Conservation (phyloP, 176 grass and related monocot species). For the Lolium perenne region DNA sequence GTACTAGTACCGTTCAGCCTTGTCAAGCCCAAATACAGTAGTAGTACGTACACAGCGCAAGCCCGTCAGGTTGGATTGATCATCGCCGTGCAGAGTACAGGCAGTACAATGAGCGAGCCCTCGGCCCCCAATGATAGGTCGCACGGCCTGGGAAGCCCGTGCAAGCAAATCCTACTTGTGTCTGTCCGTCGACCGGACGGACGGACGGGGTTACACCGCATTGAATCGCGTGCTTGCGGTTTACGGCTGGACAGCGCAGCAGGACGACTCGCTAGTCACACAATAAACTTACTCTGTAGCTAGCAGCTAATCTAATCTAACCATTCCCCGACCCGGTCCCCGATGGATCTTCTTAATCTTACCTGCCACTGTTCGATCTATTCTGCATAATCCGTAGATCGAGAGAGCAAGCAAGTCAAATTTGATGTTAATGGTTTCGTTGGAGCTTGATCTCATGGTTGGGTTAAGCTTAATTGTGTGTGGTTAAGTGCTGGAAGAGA, state of each 20-base stretch:
- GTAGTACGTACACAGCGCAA: not conserved
- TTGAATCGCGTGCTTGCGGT: constrained; percentile 31
- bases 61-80: not conserved
- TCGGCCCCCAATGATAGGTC: constrained; percentile 44
- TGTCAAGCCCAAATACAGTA: not conserved
- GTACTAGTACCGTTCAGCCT: no score
- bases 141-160: constrained; percentile 48
- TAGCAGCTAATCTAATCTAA: not conserved
- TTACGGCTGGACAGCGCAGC: constrained; percentile 43
- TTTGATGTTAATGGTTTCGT: constrained; percentile 40
- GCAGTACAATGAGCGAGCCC: not conserved
- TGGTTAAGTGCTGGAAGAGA: constrained; percentile 20
- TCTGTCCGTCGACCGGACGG: constrained; percentile 12
- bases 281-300: not conserved
- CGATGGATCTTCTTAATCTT: not conserved
- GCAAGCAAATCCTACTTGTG: not conserved
- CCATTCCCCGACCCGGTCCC: no score
- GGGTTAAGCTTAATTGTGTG: constrained; percentile 45
- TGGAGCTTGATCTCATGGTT: constrained; percentile 25
- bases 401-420: constrained; percentile 49
- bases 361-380: not conserved
- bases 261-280: not conserved
- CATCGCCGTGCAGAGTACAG: constrained; percentile 33
- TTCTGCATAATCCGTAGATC: not conserved
- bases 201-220: constrained; percentile 34